Percentiles rank a stretch among this genome's conserved stretches.
Conservation (phyloP, 257 asterid genomes). For the Lavandula angustifolia region DNA sequence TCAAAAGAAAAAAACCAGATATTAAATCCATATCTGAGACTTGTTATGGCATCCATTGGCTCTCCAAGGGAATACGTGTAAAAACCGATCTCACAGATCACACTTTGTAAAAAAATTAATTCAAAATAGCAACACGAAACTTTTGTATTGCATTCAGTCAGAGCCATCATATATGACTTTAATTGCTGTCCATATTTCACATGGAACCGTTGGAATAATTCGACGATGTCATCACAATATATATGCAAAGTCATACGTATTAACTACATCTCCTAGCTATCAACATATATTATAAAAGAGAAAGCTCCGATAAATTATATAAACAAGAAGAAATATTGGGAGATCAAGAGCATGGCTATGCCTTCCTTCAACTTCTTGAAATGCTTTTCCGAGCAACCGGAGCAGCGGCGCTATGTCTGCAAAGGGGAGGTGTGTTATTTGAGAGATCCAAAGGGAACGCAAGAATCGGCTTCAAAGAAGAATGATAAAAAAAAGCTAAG, state of each 20-base stretch:
- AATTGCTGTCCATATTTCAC: too few relatives aligned
- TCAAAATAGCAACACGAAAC: too few relatives aligned
- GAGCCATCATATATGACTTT: too few relatives aligned
- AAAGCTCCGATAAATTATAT: too few relatives aligned
- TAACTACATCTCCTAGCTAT: too few relatives aligned
- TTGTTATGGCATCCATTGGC: conserved; percentile 23
- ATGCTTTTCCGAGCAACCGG: conserved; percentile 42
- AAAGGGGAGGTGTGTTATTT: conserved; percentile 46
- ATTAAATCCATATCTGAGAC: background rate
- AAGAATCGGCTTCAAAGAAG: conserved; percentile 27
- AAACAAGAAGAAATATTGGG: background rate
- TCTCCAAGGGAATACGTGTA: conserved; percentile 14
- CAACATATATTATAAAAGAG: too few relatives aligned
- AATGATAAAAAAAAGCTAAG: conserved; percentile 11
- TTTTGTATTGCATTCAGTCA: too few relatives aligned
- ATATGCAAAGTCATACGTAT: too few relatives aligned
- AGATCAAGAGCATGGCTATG: conserved; percentile 26
- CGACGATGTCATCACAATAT: too few relatives aligned
- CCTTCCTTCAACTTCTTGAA: conserved; percentile 38
- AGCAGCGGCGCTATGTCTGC: conserved; percentile 30
- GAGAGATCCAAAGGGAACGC: conserved; percentile 28
- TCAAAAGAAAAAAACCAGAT: too few relatives aligned
- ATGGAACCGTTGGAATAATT: too few relatives aligned
- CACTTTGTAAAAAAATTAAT: background rate
- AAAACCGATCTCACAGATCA: conserved; percentile 4